Evolutionary conservation across 2,329 filamentous ascomycete genomes (phyloP).

Genomic region (Anthostomella pinea): DNA sequence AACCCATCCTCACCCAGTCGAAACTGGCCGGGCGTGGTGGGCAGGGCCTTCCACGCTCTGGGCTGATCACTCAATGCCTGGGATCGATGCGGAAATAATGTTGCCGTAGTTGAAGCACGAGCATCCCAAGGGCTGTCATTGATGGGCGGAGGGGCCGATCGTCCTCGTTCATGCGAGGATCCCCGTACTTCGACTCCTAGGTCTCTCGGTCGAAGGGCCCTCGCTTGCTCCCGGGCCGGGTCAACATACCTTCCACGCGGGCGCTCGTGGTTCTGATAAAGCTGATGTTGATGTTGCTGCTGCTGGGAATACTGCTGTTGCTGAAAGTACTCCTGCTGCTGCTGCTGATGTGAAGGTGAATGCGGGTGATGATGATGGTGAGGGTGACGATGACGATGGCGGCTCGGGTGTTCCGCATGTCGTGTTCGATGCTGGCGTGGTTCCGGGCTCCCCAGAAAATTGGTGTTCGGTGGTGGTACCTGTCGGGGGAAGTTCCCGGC

Average conservation of each 20-base stretch:
- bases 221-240: slow-evolving; percentile 9
- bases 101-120: slow-evolving; percentile 28
- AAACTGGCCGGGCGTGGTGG: slow-evolving; percentile 37
- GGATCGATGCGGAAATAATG: slow-evolving; percentile 25
- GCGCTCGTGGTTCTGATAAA: slow-evolving; percentile 16
- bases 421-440: slow-evolving; percentile 28
- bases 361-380: slow-evolving; percentile 15
- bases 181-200: slow-evolving; percentile 23
- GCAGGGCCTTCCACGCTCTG: slow-evolving; percentile 42
- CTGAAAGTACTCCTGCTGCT: slow-evolving; percentile 11
- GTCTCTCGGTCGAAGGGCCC: slow-evolving; percentile 13
- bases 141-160: slow-evolving; percentile 48
- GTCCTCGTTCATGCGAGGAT: slow-evolving; percentile 42
- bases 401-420: slow-evolving; percentile 14
- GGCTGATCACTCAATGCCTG: slow-evolving; percentile 18
- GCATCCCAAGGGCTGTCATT: slow-evolving; percentile 48
- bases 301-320: slow-evolving; percentile 2
- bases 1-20: slow-evolving; percentile 47
- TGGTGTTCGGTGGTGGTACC: slow-evolving; percentile 43
- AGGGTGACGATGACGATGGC: slow-evolving; percentile 18
- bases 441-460: slow-evolving; percentile 37
- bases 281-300: slow-evolving; percentile 7
- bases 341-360: slow-evolving; percentile 12
- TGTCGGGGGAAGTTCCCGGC: slow-evolving; percentile 43
- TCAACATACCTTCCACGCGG: slow-evolving; percentile 14